Conservation (phyloP, 768 basidiomycete species). For the Sistotremastrum niveocremeum region DNA sequence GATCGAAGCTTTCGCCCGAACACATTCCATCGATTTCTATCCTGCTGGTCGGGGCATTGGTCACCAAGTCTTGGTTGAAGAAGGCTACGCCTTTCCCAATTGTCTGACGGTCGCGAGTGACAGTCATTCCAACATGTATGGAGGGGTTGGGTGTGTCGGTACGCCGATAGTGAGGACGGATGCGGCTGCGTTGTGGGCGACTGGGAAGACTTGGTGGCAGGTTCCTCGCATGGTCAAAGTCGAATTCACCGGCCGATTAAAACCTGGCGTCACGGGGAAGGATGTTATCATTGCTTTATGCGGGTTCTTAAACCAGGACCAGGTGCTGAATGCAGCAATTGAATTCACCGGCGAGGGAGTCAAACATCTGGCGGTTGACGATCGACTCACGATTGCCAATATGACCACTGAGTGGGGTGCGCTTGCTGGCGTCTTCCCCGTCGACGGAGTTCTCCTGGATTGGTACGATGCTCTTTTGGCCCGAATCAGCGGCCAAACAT, state of each 20-base stretch:
- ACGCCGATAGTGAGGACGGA: slow-evolving; percentile 96
- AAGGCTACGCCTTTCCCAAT: slow-evolving; percentile 95
- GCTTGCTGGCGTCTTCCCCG: slow-evolving; percentile 87
- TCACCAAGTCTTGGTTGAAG: slow-evolving; percentile 94
- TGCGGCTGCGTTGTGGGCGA: slow-evolving; percentile 93
- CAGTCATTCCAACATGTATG: slow-evolving; percentile 98
- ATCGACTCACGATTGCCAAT: slow-evolving; percentile 92
- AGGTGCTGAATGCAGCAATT: slow-evolving; percentile 92
- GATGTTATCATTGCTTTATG: slow-evolving; percentile 97
- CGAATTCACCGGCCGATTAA: slow-evolving; percentile 68
- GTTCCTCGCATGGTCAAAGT: slow-evolving; percentile 94
- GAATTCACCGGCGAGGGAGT: slow-evolving; percentile 93
- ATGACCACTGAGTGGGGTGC: slow-evolving; percentile 99
- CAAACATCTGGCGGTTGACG: slow-evolving; percentile 65
- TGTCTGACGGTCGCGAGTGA: slow-evolving; percentile 93
- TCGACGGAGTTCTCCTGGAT: slow-evolving; percentile 62
- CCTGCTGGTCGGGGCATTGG: slow-evolving; percentile 97
- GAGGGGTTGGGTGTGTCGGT: slow-evolving; percentile 92
- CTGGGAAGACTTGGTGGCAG: slow-evolving; percentile 99
- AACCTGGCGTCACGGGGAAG: slow-evolving; percentile 90
- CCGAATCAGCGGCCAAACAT: slow-evolving; percentile 66
- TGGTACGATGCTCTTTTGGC: slow-evolving; percentile 76
- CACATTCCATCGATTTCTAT: slow-evolving; percentile 84
- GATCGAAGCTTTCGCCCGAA: slow-evolving; percentile 83
- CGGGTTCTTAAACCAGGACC: slow-evolving; percentile 89